phyloP scores from a whole-genome alignment of 2,329 filamentous ascomycete genomes.

The Scopulariopsis brevicaulis region DNA sequence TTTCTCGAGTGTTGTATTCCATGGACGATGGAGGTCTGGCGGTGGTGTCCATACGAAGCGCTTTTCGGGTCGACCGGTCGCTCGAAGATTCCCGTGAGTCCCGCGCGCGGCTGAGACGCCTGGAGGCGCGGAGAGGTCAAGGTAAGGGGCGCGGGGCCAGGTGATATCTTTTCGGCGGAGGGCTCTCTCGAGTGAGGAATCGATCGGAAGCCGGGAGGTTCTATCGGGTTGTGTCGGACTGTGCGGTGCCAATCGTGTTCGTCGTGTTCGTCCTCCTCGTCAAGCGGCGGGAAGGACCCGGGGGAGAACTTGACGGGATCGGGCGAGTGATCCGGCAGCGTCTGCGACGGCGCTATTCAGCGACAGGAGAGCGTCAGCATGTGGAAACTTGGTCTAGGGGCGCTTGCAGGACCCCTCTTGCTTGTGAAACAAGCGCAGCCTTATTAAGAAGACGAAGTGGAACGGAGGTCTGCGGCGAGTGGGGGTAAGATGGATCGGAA shows the following conservation, averaged over 20 bases:
- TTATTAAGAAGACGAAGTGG: not conserved
- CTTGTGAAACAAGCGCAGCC: conserved; percentile 15
- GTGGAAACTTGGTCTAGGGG: not conserved
- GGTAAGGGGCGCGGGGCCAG: conserved; percentile 13
- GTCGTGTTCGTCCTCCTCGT: conserved; percentile 35
- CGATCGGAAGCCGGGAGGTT: conserved; percentile 24
- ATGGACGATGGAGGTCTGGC: conserved; percentile 95
- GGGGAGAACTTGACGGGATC: conserved; percentile 40
- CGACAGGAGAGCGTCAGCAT: conserved; percentile 3
- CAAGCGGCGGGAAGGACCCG: conserved; percentile 36
- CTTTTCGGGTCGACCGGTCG: conserved; percentile 44
- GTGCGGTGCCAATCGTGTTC: conserved; percentile 34
- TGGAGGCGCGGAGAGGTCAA: conserved; percentile 27
- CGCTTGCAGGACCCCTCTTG: conserved; percentile 11
- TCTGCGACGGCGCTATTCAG: conserved; percentile 43
- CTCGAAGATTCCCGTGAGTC: conserved; percentile 31
- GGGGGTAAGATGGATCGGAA: conserved; percentile 1
- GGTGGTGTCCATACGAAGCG: conserved; percentile 69
- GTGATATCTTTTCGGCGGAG: conserved; percentile 41
- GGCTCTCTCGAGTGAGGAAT: conserved; percentile 44
- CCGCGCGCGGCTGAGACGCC: conserved; percentile 26
- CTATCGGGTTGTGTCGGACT: conserved; percentile 31
- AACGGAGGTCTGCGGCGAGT: not conserved
- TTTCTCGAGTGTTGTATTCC: conserved; percentile 88
- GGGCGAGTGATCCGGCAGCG: conserved; percentile 42